Conservation (phyloP, 257 asterid species). For the Asclepias syriaca region DNA sequence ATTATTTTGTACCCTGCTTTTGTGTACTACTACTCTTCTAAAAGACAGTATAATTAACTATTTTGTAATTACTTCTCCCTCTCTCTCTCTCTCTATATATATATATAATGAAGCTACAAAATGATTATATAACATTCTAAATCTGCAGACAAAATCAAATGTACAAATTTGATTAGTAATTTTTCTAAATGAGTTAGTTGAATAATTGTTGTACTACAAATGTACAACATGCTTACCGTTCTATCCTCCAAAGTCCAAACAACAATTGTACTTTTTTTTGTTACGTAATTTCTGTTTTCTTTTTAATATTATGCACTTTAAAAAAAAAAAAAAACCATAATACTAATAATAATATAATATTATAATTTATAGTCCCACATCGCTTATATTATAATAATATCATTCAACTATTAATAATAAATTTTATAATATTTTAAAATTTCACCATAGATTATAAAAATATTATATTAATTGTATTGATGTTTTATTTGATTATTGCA, state of each 20-base stretch:
- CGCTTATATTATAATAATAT: no score
- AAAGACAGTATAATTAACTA: not conserved
- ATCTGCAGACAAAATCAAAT: not conserved
- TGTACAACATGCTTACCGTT: not conserved
- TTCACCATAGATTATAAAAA: no score
- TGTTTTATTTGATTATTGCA: no score
- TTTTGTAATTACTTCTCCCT: not conserved
- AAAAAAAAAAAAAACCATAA: no score
- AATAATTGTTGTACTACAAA: constrained; percentile 8
- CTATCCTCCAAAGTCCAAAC: not conserved
- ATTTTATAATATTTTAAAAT: no score
- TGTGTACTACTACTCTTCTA: not conserved
- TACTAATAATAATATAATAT: no score
- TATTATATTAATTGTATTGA: no score
- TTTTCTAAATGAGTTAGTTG: constrained; percentile 1
- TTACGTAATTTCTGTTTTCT: not conserved
- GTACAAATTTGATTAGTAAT: not conserved
- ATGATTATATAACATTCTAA: not conserved
- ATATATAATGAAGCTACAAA: not conserved
- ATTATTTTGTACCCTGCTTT: constrained; percentile 4
- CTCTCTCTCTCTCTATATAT: no score
- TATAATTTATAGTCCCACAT: no score
- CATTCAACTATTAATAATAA: no score
- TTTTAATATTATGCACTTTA: not conserved
- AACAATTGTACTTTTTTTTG: not conserved